Percentiles rank a stretch among this genome's conserved stretches.
phyloP scores from a whole-genome alignment of 768 basidiomycete species.

The Paxillus ammoniavirescens region DNA sequence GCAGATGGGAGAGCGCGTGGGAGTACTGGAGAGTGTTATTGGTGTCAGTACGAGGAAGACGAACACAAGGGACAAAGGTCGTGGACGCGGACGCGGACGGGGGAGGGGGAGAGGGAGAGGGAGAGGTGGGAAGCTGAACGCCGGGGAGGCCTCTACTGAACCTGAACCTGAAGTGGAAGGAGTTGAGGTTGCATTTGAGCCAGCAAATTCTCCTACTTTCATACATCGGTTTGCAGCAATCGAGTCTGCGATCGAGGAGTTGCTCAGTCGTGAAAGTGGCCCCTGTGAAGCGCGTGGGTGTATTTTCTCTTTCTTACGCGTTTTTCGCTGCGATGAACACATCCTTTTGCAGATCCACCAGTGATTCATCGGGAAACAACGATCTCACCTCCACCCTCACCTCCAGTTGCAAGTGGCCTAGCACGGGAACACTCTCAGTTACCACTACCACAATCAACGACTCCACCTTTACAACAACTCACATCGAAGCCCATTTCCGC shows the following conservation, averaged over 20 bases:
- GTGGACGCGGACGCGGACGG: not conserved
- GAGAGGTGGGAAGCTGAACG: not conserved
- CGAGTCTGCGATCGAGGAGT: slow-evolving; percentile 17
- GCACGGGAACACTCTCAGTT: not conserved
- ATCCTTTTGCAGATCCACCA: not conserved
- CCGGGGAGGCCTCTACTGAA: not conserved
- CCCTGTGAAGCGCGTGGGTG: slow-evolving; percentile 10
- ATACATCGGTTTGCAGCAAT: slow-evolving; percentile 14
- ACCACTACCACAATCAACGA: not conserved
- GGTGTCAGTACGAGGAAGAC: slow-evolving; percentile 5
- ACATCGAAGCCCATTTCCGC: not conserved
- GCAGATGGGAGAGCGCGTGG: slow-evolving; percentile 6
- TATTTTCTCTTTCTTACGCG: not conserved
- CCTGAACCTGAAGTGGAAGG: not conserved
- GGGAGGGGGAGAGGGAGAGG: not conserved
- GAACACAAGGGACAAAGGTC: not conserved
- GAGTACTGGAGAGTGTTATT: slow-evolving; percentile 12
- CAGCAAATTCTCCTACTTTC: not conserved
- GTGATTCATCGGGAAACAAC: not conserved
- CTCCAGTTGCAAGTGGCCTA: not conserved
- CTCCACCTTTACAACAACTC: too few species aligned
- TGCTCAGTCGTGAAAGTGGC: slow-evolving; percentile 13
- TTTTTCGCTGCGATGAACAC: not conserved
- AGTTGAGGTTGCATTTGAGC: not conserved
- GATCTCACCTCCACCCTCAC: not conserved